Base-by-base conservation (phyloP, 352 stramenopile genomes). In the Aphanomyces euteiches region DNA sequence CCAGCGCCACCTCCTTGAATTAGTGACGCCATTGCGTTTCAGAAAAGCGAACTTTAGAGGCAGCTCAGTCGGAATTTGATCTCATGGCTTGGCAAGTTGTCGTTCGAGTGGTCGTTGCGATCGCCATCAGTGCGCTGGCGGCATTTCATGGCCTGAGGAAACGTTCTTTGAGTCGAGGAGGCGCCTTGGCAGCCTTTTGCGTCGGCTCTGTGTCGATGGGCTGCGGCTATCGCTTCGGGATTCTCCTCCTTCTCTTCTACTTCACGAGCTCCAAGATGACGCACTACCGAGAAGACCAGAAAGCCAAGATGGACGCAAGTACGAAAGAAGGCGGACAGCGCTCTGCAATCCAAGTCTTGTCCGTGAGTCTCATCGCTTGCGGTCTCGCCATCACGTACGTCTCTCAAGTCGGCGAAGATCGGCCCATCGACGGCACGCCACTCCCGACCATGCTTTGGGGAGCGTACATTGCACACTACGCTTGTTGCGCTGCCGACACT, bases 381-480 rank as follows among this genome's bases (percentile, higher is more conserved):
- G 13, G 78, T 10, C 74, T 96, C n/a, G 86, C 85, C 15, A 74
- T 93, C 12, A 87, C 83, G 72, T 78, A 75, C 56, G 47, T 78
- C 7, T 50, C 73, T 5, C 47, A 19, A 3, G 82, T 83, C 40
- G 83, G 78, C 19, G 69, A 72, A 10, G 78, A 82, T 15, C 66
- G 53, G 6, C 56, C 48, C 2, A 72, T 92, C 19, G 74, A 89
- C 19, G 88, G 88, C 19, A 34, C 66, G 2, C 79, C 80, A 4
- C 12, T 71, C 12, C 72, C 68, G 37, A 90, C 80, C 34, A 80
- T 83, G 34, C 63, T 93, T 34, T 61, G 93, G 38, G 74, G 84
- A 67, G 89, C 79, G 40, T 95, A 96, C 73, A 83, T 98, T 12
- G 90, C 90, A 10, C 94, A 98, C 75, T 98, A 98, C 75, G 92